Evolutionary conservation across 2,329 filamentous ascomycete genomes (phyloP).

Genomic region (Elsinoe fawcettii): DNA sequence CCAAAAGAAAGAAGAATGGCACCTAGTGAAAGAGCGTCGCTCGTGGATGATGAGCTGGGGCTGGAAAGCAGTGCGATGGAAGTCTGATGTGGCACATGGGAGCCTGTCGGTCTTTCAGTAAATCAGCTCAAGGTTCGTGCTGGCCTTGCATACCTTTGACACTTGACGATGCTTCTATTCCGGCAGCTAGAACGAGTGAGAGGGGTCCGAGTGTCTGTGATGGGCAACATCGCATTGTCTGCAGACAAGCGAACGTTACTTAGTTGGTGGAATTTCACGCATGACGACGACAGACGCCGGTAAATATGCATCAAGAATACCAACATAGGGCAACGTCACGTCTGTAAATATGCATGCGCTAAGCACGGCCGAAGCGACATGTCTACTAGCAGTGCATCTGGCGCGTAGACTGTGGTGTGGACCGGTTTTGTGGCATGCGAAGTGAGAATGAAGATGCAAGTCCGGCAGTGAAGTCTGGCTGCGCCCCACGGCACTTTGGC

Average conservation of each 20-base stretch:
- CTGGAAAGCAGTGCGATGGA: neutral
- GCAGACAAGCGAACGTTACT: neutral
- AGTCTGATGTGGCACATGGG: neutral
- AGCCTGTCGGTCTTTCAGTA: neutral
- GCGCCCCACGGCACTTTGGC: slow-evolving; percentile 1
- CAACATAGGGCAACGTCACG: slow-evolving; percentile 6
- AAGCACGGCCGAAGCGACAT: slow-evolving; percentile 4
- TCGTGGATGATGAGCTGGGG: neutral
- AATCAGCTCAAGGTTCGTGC: neutral
- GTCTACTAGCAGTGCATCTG: neutral
- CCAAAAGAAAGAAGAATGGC: neutral
- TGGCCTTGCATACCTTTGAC: slow-evolving; percentile 5
- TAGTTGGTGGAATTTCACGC: neutral
- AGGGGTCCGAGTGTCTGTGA: neutral
- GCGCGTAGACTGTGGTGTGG: neutral
- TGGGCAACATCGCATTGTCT: neutral
- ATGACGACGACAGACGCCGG: neutral
- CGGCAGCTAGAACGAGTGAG: neutral
- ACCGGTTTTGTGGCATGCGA: neutral
- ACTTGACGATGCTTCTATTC: neutral
- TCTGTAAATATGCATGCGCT: slow-evolving; percentile 11
- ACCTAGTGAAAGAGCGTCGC: neutral
- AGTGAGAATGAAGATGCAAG: neutral
- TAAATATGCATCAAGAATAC: neutral
- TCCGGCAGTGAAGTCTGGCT: neutral